Evolutionary conservation across 73 alveolate species (phyloP).

Genomic region (Breviolum minutum): DNA sequence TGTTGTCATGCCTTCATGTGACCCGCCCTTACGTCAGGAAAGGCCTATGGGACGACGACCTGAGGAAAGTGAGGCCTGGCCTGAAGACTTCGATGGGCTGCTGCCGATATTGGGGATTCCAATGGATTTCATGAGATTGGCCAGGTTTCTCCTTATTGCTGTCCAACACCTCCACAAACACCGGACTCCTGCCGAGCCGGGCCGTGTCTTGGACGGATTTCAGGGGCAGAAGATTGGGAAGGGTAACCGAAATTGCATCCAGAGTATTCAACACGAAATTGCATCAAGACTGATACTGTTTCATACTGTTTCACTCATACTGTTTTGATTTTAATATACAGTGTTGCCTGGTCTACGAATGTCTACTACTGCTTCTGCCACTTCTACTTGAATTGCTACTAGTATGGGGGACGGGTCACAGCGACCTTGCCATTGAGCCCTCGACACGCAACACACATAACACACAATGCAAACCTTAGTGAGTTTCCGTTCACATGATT

Average conservation of each 20-base stretch:
- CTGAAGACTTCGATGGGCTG: not conserved
- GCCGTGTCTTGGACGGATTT: not conserved
- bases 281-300: no score
- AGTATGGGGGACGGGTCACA: no score
- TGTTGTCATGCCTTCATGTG: not conserved
- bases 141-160: constrained; percentile 85
- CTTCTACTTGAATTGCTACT: no score
- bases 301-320: no score
- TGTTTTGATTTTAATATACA: no score
- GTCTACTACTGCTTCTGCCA: no score
- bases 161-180: constrained; percentile 91
- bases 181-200: constrained; percentile 91
- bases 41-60: constrained; percentile 55
- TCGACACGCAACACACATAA: no score
- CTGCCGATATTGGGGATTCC: not conserved
- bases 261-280: no score
- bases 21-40: not conserved
- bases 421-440: no score
- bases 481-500: no score
- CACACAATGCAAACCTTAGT: no score
- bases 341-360: no score
- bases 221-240: not conserved
- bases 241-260: not conserved
- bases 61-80: constrained; percentile 50
- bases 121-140: not conserved